phyloP scores from a whole-genome alignment of 2,329 filamentous ascomycete species.

The Fusarium sp. region DNA sequence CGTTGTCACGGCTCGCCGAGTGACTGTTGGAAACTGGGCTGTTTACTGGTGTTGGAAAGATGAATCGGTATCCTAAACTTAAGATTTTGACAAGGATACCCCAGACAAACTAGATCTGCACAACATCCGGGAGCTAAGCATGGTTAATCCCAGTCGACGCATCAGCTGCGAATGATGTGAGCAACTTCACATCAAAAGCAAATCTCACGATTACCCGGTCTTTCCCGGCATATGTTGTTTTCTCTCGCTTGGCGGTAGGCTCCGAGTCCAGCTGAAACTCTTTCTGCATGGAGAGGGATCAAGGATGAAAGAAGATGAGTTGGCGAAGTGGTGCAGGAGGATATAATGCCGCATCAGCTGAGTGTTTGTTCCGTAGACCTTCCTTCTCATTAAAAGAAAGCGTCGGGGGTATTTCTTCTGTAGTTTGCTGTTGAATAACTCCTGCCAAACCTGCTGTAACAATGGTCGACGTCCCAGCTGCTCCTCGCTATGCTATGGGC shows the following conservation, averaged over 20 bases:
- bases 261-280: neutral
- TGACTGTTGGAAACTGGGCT: neutral
- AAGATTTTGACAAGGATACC: neutral
- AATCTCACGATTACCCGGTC: neutral
- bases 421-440: neutral
- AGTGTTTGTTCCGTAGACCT: neutral
- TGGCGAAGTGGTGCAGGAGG: neutral
- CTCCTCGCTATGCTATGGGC: constrained; percentile 42
- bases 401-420: neutral
- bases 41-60: neutral
- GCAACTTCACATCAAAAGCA: constrained; percentile 7
- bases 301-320: neutral
- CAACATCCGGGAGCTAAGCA: constrained; percentile 19
- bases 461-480: constrained; percentile 13
- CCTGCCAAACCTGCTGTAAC: neutral
- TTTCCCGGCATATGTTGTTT: constrained; percentile 3
- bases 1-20: neutral
- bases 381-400: neutral
- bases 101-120: constrained; percentile 11
- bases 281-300: neutral
- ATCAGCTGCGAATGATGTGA: neutral
- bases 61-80: neutral
- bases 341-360: constrained; percentile 12
- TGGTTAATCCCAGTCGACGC: neutral
- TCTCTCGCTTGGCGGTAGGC: neutral